phyloP scores from a whole-genome alignment of 768 basidiomycete species.

The Fibroporia radiculosa region DNA sequence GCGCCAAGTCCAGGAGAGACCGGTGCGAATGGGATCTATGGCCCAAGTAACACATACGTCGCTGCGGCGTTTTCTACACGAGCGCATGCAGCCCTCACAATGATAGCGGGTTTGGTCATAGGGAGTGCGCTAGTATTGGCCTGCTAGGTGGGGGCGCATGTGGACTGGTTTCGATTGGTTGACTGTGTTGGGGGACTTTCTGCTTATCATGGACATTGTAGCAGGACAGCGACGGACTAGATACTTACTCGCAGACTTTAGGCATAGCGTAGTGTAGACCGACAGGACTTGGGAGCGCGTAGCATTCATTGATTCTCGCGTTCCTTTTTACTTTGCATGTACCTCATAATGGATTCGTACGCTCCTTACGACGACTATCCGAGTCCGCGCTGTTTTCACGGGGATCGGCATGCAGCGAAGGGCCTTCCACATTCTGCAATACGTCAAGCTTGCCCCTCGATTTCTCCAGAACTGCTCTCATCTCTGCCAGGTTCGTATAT shows the following conservation, averaged over 20 bases:
- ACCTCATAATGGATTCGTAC: neutral
- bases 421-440: neutral
- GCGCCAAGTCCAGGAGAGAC: conserved; percentile 56
- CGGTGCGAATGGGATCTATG: conserved; percentile 40
- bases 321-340: neutral
- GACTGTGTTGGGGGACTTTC: conserved; percentile 4
- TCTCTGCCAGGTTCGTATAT: neutral
- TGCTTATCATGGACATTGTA: neutral
- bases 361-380: neutral
- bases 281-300: neutral
- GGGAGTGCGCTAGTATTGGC: conserved; percentile 41
- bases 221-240: neutral
- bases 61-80: conserved; percentile 44
- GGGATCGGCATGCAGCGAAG: neutral
- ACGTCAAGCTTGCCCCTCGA: neutral
- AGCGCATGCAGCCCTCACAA: conserved; percentile 36
- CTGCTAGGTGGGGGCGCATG: conserved; percentile 16
- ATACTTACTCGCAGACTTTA: neutral
- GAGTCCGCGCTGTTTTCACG: neutral
- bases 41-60: conserved; percentile 63
- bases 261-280: neutral
- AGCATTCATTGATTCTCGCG: neutral
- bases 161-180: conserved; percentile 5
- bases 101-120: conserved; percentile 36
- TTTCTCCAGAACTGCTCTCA: neutral